A percentile compares a stretch with the other conserved stretches of the same genome.
Evolutionary conservation across 2,329 filamentous ascomycete species (phyloP).

Genomic region (Neopestalotiopsis clavispora): DNA sequence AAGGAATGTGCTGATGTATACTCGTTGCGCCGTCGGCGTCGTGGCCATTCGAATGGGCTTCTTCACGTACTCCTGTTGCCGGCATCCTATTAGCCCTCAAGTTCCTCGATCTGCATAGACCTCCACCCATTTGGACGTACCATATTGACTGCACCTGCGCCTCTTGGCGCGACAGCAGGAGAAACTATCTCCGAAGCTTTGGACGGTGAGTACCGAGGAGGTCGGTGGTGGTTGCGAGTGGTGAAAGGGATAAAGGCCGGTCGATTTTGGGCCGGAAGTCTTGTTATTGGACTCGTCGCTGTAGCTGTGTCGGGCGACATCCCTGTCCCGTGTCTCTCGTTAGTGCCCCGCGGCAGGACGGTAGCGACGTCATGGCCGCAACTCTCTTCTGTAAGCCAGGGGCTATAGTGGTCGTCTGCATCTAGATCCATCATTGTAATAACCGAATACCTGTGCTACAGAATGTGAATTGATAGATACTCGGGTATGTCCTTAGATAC

Average conservation of each 20-base stretch:
- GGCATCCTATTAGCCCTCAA: neutral
- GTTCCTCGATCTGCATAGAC: neutral
- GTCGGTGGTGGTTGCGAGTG: neutral
- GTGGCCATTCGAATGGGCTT: slow-evolving; percentile 44
- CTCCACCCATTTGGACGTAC: neutral
- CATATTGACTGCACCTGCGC: slow-evolving; percentile 12
- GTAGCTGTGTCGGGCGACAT: neutral
- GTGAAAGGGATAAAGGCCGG: neutral
- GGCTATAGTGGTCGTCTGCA: neutral
- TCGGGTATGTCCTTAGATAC: neutral
- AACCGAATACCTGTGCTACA: neutral
- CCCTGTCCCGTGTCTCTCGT: slow-evolving; percentile 9
- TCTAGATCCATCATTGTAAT: neutral
- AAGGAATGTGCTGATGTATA: slow-evolving; percentile 52
- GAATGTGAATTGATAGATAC: neutral
- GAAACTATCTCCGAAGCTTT: neutral
- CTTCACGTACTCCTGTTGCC: slow-evolving; percentile 31
- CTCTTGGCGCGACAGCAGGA: slow-evolving; percentile 6
- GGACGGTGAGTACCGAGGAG: neutral
- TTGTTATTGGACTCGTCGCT: slow-evolving; percentile 2
- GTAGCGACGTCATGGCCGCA: slow-evolving; percentile 13
- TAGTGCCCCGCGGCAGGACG: slow-evolving; percentile 12
- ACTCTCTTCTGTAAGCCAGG: slow-evolving; percentile 2
- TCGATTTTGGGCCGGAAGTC: neutral
- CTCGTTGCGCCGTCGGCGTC: slow-evolving; percentile 56